Conservation (phyloP, 495 filamentous ascomycete species). For the Mytilinidion resinicola region DNA sequence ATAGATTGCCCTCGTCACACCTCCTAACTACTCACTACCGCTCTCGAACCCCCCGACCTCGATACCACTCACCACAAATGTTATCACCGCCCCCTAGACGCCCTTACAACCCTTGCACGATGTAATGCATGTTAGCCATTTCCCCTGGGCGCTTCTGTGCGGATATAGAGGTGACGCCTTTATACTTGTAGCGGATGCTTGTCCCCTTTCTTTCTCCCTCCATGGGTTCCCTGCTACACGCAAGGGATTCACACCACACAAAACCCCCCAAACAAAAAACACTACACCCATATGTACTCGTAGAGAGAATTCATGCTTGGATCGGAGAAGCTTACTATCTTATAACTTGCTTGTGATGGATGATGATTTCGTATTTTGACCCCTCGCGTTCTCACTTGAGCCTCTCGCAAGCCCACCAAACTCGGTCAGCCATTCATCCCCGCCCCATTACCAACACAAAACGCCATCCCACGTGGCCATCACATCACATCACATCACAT, state of each 20-base stretch:
- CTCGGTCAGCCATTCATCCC: neutral
- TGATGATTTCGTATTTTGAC: no score
- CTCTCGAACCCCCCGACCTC: neutral
- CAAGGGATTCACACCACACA: no score
- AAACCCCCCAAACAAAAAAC: neutral
- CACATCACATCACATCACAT: neutral
- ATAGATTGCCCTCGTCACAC: slow-evolving; percentile 12
- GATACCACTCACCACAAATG: neutral
- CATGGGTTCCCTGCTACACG: no score
- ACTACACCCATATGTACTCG: neutral
- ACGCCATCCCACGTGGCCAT: no score
- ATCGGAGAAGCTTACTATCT: neutral
- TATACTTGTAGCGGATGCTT: no score
- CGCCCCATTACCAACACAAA: neutral
- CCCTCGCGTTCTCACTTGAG: neutral
- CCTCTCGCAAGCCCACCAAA: neutral
- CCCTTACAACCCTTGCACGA: neutral
- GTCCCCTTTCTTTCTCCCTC: no score
- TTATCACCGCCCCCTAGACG: neutral
- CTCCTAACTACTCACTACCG: neutral
- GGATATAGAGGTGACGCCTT: no score
- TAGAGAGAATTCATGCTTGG: neutral
- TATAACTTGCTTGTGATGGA: no score
- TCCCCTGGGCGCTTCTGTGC: no score
- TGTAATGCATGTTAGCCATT: neutral